These are phyloP conservation scores for Murraya koenigii DNA, from an alignment of 345 rosid species.

Conservation along the genomic window DNA sequence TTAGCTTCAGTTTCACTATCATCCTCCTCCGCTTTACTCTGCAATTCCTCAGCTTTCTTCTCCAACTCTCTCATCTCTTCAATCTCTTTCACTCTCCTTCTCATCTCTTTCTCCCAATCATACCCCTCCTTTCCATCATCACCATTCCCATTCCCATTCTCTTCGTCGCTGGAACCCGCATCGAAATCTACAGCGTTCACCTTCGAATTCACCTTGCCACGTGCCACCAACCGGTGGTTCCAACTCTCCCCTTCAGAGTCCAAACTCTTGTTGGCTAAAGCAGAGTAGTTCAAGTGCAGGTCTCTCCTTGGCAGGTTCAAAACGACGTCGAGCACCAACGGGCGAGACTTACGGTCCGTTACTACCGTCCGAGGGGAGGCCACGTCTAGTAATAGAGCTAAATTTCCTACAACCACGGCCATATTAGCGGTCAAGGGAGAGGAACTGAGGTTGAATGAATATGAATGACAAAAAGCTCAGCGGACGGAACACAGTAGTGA, in stretches of 20 bases:
- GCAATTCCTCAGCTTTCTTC: slow-evolving; percentile 88
- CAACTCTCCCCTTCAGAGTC: slow-evolving; percentile 59
- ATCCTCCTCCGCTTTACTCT: slow-evolving; percentile 46
- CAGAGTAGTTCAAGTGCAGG: slow-evolving; percentile 29
- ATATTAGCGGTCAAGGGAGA: slow-evolving; percentile 24
- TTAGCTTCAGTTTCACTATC: slow-evolving; percentile 33
- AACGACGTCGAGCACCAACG: slow-evolving; percentile 44
- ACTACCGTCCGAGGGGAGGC: slow-evolving; percentile 39
- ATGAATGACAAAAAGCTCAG: slow-evolving; percentile 17
- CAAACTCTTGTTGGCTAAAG: slow-evolving; percentile 39
- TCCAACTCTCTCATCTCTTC: slow-evolving; percentile 86
- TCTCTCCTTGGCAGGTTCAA: slow-evolving; percentile 56
- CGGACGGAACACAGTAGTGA: slow-evolving; percentile 6
- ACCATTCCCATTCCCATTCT: slow-evolving; percentile 45
- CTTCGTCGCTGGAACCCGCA: slow-evolving; percentile 54
- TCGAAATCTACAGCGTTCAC: slow-evolving; percentile 75
- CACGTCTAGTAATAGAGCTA: slow-evolving; percentile 57
- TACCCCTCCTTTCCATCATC: slow-evolving; percentile 41
- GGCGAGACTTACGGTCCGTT: slow-evolving; percentile 62
- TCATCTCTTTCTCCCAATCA: slow-evolving; percentile 80
- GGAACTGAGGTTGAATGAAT: slow-evolving; percentile 10
- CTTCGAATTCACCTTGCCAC: slow-evolving; percentile 66
- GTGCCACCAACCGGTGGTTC: slow-evolving; percentile 34
- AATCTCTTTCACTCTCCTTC: slow-evolving; percentile 64
- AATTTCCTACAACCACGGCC: slow-evolving; percentile 77